Base-by-base conservation (phyloP, 495 filamentous ascomycete genomes). In the Penicillium angulare region DNA sequence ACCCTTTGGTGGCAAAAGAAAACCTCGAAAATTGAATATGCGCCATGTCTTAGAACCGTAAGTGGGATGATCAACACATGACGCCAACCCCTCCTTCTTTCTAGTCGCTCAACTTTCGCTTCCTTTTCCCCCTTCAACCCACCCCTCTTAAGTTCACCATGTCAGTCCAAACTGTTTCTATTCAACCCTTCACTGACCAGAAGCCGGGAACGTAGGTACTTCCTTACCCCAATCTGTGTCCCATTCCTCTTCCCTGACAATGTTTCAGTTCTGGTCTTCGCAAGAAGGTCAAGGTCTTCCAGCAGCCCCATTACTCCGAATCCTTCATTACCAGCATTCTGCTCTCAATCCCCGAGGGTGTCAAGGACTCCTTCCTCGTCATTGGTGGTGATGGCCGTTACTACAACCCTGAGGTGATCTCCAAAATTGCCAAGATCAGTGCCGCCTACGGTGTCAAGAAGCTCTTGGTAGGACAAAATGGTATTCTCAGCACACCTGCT, bases 401-500 rank as follows among this genome's bases (percentile, higher is more conserved):
- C 81, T 97, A 88, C 82, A 98, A 98, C 75, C 84, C 90, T 36
- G 93, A 97, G 65, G 92, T 92, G 56, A 86, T 95, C 58, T 91
- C 96, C 74, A 76, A 95, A 71, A 97, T 97, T 67, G 92, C 93
- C 56, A 95, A 97, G 79, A 97, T 98, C 60, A 85, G 90, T 61
- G 88, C 89, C 53, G 93, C 92, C 55, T 98, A 97, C 66, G 95
- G 93, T 49, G 93, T 97, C 62, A 97, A 96, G 88, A 98, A 97
- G 84, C 82, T 98, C 15, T 69, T 97, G 60, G 86, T 98, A 67
- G 93, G 93, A 31, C 92, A 97, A 74, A 77, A 95, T 74, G 93
- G 93, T 68, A 96, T 98, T 66, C 76, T 98, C 59, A 95, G 89
- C 61, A 98, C 93, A 31, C 93, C 93, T 3, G 95, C 93, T 48